Evolutionary conservation across 2,329 filamentous ascomycete genomes (phyloP).

Genomic region (Colletotrichum musicola): DNA sequence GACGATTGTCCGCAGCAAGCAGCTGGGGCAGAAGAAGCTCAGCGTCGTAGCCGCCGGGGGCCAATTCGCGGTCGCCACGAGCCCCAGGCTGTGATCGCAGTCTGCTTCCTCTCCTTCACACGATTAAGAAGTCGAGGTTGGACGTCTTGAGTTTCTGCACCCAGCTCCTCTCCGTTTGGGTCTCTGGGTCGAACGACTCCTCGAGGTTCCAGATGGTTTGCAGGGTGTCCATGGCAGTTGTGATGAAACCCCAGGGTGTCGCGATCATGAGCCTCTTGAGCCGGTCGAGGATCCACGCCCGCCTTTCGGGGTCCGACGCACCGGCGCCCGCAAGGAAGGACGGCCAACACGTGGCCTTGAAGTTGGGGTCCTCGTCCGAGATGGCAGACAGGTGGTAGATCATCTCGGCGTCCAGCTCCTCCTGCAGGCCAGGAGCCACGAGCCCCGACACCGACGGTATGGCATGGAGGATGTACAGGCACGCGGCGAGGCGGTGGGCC

Average conservation of each 20-base stretch:
- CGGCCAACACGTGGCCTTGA: slow-evolving; percentile 70
- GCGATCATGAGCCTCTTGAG: slow-evolving; percentile 54
- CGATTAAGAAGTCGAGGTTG: slow-evolving; percentile 58
- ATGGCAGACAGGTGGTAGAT: slow-evolving; percentile 61
- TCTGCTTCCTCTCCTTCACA: slow-evolving; percentile 43
- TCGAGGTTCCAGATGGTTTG: slow-evolving; percentile 56
- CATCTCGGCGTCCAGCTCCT: slow-evolving; percentile 58
- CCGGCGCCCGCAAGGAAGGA: slow-evolving; percentile 69
- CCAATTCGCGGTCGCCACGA: slow-evolving; percentile 30
- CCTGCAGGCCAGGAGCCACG: slow-evolving; percentile 44
- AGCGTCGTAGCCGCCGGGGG: slow-evolving; percentile 28
- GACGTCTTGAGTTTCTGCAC: slow-evolving; percentile 57
- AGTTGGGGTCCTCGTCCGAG: slow-evolving; percentile 61
- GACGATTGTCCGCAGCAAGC: slow-evolving; percentile 51
- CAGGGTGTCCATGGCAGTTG: slow-evolving; percentile 60
- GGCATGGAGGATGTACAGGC: slow-evolving; percentile 60
- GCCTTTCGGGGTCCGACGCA: slow-evolving; percentile 54
- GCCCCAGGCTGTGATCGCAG: background rate
- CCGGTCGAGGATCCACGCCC: slow-evolving; percentile 63
- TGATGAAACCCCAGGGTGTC: slow-evolving; percentile 63
- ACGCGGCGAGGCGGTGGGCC: slow-evolving; percentile 58
- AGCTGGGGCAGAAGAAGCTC: slow-evolving; percentile 13
- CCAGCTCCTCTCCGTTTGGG: slow-evolving; percentile 52
- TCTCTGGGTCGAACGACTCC: slow-evolving; percentile 34
- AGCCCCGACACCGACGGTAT: slow-evolving; percentile 47